Percentiles rank a stretch among this genome's conserved stretches.
Evolutionary conservation across 306 rosid genomes (phyloP).

Genomic region (Cicer yamashitae): DNA sequence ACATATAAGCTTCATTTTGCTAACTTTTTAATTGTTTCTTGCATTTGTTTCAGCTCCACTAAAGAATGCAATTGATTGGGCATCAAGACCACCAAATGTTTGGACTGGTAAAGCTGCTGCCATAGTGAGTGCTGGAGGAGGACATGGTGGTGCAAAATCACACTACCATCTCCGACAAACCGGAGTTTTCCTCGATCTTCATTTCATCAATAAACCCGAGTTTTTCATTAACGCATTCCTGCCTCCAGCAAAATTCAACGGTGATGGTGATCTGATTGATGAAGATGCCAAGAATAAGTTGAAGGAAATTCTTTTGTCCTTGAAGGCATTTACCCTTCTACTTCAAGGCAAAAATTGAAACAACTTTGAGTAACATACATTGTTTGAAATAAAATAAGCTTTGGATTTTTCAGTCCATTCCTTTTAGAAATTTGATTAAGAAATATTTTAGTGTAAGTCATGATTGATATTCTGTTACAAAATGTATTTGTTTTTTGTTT

Average conservation of each 20-base stretch:
- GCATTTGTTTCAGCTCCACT: constrained; percentile 37
- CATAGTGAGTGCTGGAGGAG: constrained; percentile 83
- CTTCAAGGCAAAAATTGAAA: constrained; percentile 50
- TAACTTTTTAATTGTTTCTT: background rate
- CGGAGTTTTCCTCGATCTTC: constrained; percentile 83
- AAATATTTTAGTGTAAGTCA: background rate
- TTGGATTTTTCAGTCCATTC: constrained; percentile 28
- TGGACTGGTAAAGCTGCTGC: constrained; percentile 91
- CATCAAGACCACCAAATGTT: constrained; percentile 70
- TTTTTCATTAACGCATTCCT: constrained; percentile 66
- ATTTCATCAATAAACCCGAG: constrained; percentile 94
- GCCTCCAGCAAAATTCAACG: constrained; percentile 75
- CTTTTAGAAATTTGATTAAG: background rate
- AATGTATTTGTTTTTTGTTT: constrained; percentile 7
- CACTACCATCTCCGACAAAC: constrained; percentile 91
- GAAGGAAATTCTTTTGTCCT: constrained; percentile 60
- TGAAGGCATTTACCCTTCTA: constrained; percentile 58
- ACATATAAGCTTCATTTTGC: background rate
- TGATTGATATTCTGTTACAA: background rate
- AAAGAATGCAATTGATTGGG: constrained; percentile 53
- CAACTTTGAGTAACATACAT: background rate
- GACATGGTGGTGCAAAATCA: constrained; percentile 69
- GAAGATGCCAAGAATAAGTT: constrained; percentile 51
- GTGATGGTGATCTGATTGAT: constrained; percentile 74
- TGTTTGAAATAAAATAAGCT: constrained; percentile 5